A percentile compares a stretch with the other conserved stretches of the same genome.
Conservation (phyloP, 1,284 basidiomycete species). For the Puccinia brachypodii region DNA sequence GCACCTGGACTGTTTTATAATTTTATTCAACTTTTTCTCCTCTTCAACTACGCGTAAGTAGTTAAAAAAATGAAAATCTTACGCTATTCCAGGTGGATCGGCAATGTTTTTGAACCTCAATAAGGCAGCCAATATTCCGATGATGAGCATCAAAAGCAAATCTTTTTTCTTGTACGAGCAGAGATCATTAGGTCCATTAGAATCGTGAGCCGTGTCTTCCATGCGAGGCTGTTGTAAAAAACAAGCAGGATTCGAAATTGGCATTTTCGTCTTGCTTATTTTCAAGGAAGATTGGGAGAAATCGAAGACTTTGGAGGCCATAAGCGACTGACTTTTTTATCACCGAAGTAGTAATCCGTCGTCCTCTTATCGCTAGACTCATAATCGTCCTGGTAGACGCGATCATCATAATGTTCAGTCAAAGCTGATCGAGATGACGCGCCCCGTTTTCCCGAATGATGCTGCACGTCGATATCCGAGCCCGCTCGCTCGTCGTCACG, state of each 20-base stretch:
- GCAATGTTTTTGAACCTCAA: conserved; percentile 90
- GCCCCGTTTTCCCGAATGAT: background rate
- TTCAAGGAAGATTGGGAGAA: background rate
- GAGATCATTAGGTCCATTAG: background rate
- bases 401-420: background rate
- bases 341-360: background rate
- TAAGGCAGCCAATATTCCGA: conserved; percentile 57
- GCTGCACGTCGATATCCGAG: background rate
- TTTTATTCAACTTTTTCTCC: background rate
- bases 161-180: conserved; percentile 41
- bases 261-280: background rate
- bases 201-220: background rate
- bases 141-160: conserved; percentile 49
- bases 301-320: background rate
- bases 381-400: background rate
- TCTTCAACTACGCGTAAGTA: background rate
- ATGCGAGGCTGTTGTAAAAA: background rate
- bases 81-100: conserved; percentile 92
- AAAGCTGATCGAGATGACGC: background rate
- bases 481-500: background rate
- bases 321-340: background rate
- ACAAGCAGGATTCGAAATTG: background rate
- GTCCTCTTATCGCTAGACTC: background rate
- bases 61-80: background rate
- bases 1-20: background rate